phyloP scores from a whole-genome alignment of 1,139 yeast genomes.

The Oligophagozyma castellii region DNA sequence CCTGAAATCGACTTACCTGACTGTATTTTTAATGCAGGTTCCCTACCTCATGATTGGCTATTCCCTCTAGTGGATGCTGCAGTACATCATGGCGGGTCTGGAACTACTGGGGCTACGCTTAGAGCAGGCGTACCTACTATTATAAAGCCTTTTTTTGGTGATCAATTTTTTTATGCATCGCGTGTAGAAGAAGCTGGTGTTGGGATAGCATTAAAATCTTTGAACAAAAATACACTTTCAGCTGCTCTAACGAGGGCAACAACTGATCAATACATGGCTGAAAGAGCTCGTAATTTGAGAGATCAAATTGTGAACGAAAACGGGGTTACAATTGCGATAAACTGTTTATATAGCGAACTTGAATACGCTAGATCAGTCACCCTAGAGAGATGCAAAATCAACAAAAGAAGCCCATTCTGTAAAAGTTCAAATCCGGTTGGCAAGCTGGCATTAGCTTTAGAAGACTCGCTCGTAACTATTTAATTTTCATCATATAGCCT shows the following conservation, averaged over 20 bases:
- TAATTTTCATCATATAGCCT: too few species aligned
- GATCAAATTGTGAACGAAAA: constrained; percentile 49
- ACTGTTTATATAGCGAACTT: constrained; percentile 60
- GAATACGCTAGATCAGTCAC: constrained; percentile 48
- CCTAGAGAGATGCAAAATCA: not conserved
- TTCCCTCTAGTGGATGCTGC: constrained; percentile 84
- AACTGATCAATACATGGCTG: constrained; percentile 49
- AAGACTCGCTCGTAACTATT: too few species aligned
- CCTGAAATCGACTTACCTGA: constrained; percentile 52
- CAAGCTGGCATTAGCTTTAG: too few species aligned
- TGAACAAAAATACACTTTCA: constrained; percentile 48
- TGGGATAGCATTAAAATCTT: constrained; percentile 59
- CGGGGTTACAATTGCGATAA: constrained; percentile 72
- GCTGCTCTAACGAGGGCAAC: constrained; percentile 60
- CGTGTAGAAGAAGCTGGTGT: constrained; percentile 83
- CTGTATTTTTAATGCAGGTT: constrained; percentile 53
- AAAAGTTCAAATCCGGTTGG: not conserved
- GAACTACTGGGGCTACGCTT: constrained; percentile 88
- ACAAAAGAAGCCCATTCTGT: not conserved
- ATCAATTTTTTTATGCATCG: constrained; percentile 81
- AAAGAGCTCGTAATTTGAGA: constrained; percentile 52
- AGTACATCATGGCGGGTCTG: constrained; percentile 96
- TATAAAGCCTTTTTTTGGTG: constrained; percentile 92
- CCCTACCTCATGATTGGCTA: constrained; percentile 89
- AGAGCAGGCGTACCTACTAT: constrained; percentile 81